Evolutionary conservation across 1,284 basidiomycete genomes (phyloP).

Genomic region (Mycosarcoma maydis): DNA sequence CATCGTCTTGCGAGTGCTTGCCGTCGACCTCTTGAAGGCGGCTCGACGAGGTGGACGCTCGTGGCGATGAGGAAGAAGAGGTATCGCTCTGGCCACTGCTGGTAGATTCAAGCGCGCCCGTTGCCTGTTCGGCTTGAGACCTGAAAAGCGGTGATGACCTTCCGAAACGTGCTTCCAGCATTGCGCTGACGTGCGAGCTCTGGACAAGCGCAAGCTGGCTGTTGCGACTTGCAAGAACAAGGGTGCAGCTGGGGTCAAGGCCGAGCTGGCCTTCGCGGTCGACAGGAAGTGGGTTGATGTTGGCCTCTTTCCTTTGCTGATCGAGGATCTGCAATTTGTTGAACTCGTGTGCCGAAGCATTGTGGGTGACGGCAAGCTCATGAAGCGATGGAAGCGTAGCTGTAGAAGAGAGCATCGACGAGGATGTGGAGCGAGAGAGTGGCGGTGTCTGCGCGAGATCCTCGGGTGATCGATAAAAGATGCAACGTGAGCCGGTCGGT

Average conservation of each 20-base stretch:
- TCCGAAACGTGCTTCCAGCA: constrained; percentile 61
- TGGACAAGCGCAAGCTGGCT: constrained; percentile 61
- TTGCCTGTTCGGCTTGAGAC: constrained; percentile 13
- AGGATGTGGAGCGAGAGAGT: constrained; percentile 45
- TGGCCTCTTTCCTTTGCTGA: constrained; percentile 48
- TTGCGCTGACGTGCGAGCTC: constrained; percentile 56
- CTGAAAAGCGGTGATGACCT: constrained; percentile 52
- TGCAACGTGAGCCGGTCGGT: constrained; percentile 59
- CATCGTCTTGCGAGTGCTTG: constrained; percentile 27
- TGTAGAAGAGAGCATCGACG: constrained; percentile 34
- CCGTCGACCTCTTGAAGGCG: constrained; percentile 28
- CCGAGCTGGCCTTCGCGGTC: constrained; percentile 42
- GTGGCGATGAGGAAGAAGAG: neutral
- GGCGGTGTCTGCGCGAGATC: constrained; percentile 57
- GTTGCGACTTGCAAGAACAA: constrained; percentile 61
- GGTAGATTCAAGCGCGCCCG: neutral
- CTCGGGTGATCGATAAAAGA: constrained; percentile 63
- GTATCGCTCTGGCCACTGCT: neutral
- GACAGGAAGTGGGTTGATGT: constrained; percentile 56
- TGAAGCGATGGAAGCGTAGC: constrained; percentile 34
- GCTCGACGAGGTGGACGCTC: constrained; percentile 6
- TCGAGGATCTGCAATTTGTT: constrained; percentile 43
- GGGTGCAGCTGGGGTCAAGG: constrained; percentile 50
- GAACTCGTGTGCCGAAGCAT: constrained; percentile 34
- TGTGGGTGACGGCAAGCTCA: constrained; percentile 43